These are phyloP conservation scores for Candida odintsovae DNA, from an alignment of 805 yeast genomes.

Conservation along the genomic window DNA sequence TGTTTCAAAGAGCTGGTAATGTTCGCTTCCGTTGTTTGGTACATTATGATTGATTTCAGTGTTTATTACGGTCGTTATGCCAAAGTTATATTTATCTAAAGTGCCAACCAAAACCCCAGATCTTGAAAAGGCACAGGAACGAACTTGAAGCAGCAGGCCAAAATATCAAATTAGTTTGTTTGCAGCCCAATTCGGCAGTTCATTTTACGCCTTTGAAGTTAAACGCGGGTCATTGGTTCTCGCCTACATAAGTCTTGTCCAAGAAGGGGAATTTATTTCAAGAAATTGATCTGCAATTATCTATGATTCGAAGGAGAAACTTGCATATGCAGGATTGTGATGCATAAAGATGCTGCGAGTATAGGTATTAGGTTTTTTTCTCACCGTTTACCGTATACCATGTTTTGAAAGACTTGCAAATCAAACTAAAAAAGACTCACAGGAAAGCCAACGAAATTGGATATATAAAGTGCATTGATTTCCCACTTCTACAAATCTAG, in stretches of 20 bases:
- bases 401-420: neutral
- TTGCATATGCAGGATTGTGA: neutral
- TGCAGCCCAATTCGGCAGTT: too few species aligned
- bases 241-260: too few species aligned
- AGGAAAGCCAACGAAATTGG: neutral
- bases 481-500: neutral
- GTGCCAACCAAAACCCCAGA: too few species aligned
- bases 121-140: neutral
- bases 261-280: neutral
- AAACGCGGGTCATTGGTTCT: too few species aligned
- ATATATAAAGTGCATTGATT: neutral
- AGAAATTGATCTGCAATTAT: neutral
- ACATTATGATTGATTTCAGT: too few species aligned
- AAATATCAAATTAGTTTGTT: too few species aligned
- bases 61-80: too few species aligned
- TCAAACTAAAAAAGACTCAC: neutral
- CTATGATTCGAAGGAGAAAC: neutral
- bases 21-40: too few species aligned
- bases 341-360: neutral
- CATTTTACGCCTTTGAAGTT: too few species aligned
- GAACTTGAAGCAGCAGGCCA: neutral
- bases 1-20: too few species aligned
- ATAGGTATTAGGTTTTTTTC: neutral
- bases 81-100: too few species aligned
- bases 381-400: too few species aligned